phyloP scores from a whole-genome alignment of 768 basidiomycete genomes.

The Lactarius evosmus region DNA sequence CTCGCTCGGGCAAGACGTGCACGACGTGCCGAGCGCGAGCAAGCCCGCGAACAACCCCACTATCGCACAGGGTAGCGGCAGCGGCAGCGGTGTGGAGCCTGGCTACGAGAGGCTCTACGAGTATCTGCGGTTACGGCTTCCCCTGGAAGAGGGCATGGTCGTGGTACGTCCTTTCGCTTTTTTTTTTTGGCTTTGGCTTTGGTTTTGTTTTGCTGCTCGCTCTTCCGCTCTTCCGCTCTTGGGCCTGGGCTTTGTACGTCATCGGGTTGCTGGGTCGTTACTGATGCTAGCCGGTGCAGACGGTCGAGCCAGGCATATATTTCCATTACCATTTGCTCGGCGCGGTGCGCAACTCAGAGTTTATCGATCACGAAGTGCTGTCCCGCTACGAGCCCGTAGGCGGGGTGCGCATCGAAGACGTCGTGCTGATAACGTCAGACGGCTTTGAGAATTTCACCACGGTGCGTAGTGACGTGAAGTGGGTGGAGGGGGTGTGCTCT shows the following conservation, averaged over 20 bases:
- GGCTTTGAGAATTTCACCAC: conserved; percentile 86
- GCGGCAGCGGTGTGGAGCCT: conserved; percentile 27
- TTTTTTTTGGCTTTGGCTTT: no score
- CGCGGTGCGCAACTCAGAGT: conserved; percentile 55
- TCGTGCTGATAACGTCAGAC: conserved; percentile 68
- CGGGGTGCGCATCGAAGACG: conserved; percentile 93
- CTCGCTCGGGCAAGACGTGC: conserved; percentile 90
- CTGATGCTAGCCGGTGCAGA: conserved; percentile 42
- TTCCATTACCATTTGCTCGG: conserved; percentile 79
- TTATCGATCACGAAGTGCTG: conserved; percentile 69
- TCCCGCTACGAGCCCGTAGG: conserved; percentile 77
- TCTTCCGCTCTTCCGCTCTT: background rate
- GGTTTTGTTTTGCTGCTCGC: background rate
- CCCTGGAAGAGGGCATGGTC: conserved; percentile 77
- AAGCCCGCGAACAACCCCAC: conserved; percentile 62
- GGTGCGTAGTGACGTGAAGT: conserved; percentile 75
- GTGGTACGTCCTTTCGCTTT: conserved; percentile 51
- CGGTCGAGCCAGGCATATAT: conserved; percentile 88
- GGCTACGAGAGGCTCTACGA: conserved; percentile 67
- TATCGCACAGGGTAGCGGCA: conserved; percentile 33
- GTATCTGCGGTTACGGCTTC: conserved; percentile 75
- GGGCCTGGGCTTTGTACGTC: background rate
- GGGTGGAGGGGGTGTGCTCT: conserved; percentile 80
- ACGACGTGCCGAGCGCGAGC: conserved; percentile 83
- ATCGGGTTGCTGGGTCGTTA: background rate